Conservation (phyloP, 2,329 filamentous ascomycete species). For the Aspergillus terreus region DNA sequence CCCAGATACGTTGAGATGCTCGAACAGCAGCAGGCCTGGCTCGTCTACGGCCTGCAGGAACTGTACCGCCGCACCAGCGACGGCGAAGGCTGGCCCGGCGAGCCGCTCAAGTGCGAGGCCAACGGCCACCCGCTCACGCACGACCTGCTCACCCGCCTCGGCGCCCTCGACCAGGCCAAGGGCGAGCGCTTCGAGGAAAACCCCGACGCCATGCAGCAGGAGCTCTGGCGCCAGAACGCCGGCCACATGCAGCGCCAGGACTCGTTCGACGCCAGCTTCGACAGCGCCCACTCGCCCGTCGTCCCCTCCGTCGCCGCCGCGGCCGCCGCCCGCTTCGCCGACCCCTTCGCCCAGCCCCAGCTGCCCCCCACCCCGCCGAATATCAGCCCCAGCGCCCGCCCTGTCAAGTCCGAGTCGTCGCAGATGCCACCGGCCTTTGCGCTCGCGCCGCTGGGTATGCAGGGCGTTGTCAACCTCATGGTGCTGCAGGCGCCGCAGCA, state of each 20-base stretch:
- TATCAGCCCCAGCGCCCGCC: conserved; percentile 33
- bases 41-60: conserved; percentile 59
- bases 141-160: conserved; percentile 59
- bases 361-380: conserved; percentile 40
- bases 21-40: conserved; percentile 61
- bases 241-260: conserved; percentile 51
- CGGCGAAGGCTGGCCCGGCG: conserved; percentile 55
- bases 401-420: conserved; percentile 26
- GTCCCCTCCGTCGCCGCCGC: conserved; percentile 16
- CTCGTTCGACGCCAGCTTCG: conserved; percentile 57
- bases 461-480: conserved; percentile 35
- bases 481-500: conserved; percentile 30
- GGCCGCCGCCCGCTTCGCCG: conserved; percentile 19
- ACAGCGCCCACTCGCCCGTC: conserved; percentile 48
- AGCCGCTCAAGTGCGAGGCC: conserved; percentile 47
- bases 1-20: conserved; percentile 63
- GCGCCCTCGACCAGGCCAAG: conserved; percentile 52
- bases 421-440: conserved; percentile 20
- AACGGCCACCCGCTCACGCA: conserved; percentile 60
- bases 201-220: conserved; percentile 52
- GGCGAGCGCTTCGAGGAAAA: conserved; percentile 59
- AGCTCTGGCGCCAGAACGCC: conserved; percentile 51
- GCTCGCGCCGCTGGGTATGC: conserved; percentile 24
- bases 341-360: conserved; percentile 28
- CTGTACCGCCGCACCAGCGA: conserved; percentile 53